phyloP scores from a whole-genome alignment of 73 alveolate genomes.

The Chromera velia region DNA sequence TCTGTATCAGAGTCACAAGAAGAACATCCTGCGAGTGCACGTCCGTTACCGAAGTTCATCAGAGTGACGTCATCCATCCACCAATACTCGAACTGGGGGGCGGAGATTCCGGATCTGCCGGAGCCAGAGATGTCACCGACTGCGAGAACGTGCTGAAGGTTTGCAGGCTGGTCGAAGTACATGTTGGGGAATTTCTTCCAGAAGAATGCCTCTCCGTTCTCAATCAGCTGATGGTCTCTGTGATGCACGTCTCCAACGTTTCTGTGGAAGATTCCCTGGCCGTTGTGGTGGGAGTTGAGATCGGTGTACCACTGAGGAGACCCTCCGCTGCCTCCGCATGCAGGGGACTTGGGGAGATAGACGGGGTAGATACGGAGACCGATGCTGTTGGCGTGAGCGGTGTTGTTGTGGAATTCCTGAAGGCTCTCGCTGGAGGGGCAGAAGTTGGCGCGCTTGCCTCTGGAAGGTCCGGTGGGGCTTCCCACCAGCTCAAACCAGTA shows the following conservation, averaged over 20 bases:
- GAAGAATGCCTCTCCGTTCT: background rate
- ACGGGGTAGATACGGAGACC: background rate
- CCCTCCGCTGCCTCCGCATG: background rate
- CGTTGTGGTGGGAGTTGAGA: background rate
- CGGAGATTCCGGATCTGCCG: background rate
- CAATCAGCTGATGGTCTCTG: background rate
- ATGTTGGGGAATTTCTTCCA: background rate
- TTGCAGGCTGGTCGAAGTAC: too few relatives aligned
- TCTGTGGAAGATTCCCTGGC: background rate
- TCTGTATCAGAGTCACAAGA: background rate
- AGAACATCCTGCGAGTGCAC: background rate
- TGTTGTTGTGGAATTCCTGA: conserved; percentile 62
- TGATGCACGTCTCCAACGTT: background rate
- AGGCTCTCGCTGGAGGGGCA: conserved; percentile 65
- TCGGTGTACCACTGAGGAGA: background rate
- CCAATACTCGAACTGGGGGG: background rate
- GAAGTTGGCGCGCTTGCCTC: conserved; percentile 37
- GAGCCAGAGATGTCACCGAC: background rate
- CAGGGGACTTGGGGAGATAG: background rate
- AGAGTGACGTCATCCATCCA: background rate
- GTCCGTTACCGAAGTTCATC: background rate
- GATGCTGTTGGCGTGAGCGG: conserved; percentile 52
- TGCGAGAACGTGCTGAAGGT: background rate
- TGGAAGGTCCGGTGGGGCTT: conserved; percentile 66
- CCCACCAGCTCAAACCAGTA: conserved; percentile 67